Percentiles rank a stretch among this genome's conserved stretches.
These are phyloP conservation scores for Globisporangium spiculum DNA, from an alignment of 352 stramenopile species.

Conservation along the genomic window DNA sequence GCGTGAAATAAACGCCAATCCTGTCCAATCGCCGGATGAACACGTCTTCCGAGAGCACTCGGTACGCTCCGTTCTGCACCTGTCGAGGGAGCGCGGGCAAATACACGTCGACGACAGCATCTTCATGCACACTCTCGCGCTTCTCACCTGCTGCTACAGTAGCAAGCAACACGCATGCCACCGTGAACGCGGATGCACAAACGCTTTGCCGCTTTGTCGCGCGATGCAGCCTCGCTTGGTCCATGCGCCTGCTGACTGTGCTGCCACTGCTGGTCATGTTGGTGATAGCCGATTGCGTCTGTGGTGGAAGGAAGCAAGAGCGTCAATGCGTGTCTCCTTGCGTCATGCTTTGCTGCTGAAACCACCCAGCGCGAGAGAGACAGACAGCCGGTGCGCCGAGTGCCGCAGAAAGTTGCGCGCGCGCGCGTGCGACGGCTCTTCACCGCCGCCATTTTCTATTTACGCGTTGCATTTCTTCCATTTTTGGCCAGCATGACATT, in stretches of 20 bases:
- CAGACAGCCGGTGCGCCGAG: neutral
- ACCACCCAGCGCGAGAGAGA: neutral
- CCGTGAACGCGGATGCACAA: neutral
- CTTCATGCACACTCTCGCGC: neutral
- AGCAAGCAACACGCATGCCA: neutral
- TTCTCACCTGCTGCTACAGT: neutral
- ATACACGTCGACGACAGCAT: slow-evolving; percentile 25
- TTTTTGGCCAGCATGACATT: neutral
- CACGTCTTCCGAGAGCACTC: slow-evolving; percentile 13
- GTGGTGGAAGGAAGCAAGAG: neutral
- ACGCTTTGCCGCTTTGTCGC: neutral
- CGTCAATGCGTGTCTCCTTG: neutral
- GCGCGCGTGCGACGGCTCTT: neutral
- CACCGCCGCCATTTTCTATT: neutral
- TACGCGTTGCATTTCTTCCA: neutral
- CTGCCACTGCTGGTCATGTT: neutral
- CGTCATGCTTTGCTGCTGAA: slow-evolving; percentile 5
- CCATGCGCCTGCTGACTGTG: neutral
- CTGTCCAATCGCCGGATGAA: slow-evolving; percentile 32
- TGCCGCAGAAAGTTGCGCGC: neutral
- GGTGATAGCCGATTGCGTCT: neutral
- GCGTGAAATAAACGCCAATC: slow-evolving; percentile 36
- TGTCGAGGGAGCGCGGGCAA: slow-evolving; percentile 24
- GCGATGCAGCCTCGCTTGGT: neutral
- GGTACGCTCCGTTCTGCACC: slow-evolving; percentile 34